Percentiles rank a stretch among this genome's conserved stretches.
phyloP scores from a whole-genome alignment of 257 asterid genomes.

The Thymus mandschuricus region DNA sequence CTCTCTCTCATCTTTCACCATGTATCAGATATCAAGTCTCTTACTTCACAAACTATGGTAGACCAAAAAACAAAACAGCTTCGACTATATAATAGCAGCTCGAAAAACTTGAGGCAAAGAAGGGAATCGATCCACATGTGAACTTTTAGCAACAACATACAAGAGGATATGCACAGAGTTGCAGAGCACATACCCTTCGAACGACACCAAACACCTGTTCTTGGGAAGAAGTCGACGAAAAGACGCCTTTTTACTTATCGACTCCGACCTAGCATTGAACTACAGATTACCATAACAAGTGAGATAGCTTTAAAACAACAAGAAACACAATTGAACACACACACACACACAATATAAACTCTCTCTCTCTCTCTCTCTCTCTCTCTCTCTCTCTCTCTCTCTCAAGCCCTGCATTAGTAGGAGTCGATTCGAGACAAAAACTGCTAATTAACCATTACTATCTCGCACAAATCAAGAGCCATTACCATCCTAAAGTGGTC shows the following conservation, averaged over 20 bases:
- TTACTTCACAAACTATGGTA: background rate
- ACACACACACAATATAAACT: background rate
- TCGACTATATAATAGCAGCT: background rate
- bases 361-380: background rate
- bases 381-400: background rate
- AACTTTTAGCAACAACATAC: background rate
- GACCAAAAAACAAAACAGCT: background rate
- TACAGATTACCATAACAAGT: slow-evolving; percentile 39
- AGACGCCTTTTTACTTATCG: slow-evolving; percentile 83
- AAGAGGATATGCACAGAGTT: background rate
- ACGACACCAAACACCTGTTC: slow-evolving; percentile 80
- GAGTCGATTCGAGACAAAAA: background rate
- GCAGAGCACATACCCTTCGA: slow-evolving; percentile 71
- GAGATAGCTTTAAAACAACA: slow-evolving; percentile 23
- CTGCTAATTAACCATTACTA: background rate
- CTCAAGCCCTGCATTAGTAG: background rate
- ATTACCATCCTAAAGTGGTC: slow-evolving; percentile 89
- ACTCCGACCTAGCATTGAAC: slow-evolving; percentile 93
- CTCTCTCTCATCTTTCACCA: background rate
- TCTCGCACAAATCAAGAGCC: background rate
- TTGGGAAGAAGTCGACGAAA: slow-evolving; percentile 84
- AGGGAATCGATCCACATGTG: background rate
- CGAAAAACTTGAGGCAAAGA: background rate
- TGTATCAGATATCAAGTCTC: background rate
- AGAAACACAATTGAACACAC: slow-evolving; percentile 18